These are phyloP conservation scores for Boletellus sp. DNA, from an alignment of 768 basidiomycete species.

Conservation along the genomic window DNA sequence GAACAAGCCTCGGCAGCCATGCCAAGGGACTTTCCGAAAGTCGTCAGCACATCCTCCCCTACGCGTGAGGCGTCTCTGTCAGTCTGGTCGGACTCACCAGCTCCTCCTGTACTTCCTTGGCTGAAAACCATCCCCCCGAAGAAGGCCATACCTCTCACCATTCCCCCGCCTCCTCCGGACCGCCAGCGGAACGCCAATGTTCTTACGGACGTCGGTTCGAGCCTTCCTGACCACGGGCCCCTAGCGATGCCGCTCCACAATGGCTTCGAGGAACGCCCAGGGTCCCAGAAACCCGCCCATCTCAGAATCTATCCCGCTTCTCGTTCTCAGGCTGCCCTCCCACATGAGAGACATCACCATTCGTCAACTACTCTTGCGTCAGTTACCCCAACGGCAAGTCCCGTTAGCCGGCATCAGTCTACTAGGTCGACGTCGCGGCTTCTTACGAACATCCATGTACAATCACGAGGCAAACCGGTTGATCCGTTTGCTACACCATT, in stretches of 20 bases:
- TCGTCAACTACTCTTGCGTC: constrained; percentile 19
- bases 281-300: constrained; percentile 15
- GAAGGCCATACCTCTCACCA: constrained; percentile 34
- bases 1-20: constrained; percentile 34
- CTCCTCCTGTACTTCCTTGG: constrained; percentile 25
- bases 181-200: constrained; percentile 34
- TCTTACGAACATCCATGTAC: constrained; percentile 41
- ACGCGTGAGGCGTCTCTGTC: constrained; percentile 25
- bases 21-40: constrained; percentile 23
- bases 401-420: constrained; percentile 16
- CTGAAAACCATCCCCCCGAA: constrained; percentile 22
- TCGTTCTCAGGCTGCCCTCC: constrained; percentile 3
- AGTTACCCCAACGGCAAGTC: constrained; percentile 12
- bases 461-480: constrained; percentile 30
- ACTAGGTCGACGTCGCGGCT: constrained; percentile 42
- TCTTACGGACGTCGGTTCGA: constrained; percentile 34
- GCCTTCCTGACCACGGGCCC: constrained; percentile 21
- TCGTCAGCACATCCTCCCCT: constrained; percentile 29
- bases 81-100: constrained; percentile 30
- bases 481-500: constrained; percentile 77
- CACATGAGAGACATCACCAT: constrained; percentile 18
- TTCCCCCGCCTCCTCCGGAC: constrained; percentile 30
- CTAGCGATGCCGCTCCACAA: constrained; percentile 42
- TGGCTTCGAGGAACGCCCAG: constrained; percentile 31
- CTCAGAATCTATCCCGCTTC: constrained; percentile 16